phyloP scores from a whole-genome alignment of 2,329 filamentous ascomycete genomes.

The Penicillium paneum region DNA sequence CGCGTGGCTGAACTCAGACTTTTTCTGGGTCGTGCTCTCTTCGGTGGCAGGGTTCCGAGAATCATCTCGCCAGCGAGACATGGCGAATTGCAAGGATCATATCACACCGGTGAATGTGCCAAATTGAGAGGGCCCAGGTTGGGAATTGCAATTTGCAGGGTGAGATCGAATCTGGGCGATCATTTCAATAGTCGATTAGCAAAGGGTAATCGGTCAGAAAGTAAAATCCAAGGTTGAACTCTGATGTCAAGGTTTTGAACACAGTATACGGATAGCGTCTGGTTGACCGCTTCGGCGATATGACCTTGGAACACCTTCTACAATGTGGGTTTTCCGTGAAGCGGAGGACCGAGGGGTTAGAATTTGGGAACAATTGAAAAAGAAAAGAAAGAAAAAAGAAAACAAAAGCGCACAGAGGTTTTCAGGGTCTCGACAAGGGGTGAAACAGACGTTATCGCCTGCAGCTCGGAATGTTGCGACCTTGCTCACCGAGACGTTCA shows the following conservation, averaged over 20 bases:
- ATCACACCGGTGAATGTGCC: neutral
- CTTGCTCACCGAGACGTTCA: constrained; percentile 15
- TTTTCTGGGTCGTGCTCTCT: neutral
- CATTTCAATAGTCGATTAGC: neutral
- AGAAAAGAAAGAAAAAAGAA: neutral
- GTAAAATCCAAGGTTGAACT: constrained; percentile 22
- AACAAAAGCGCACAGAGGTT: constrained; percentile 14
- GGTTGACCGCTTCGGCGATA: constrained; percentile 16
- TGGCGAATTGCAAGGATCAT: neutral
- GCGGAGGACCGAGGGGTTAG: neutral
- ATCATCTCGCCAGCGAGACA: neutral
- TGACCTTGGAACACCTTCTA: constrained; percentile 1
- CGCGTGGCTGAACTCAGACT: constrained; percentile 22
- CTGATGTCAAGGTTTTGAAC: constrained; percentile 9
- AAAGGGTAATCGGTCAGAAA: constrained; percentile 1
- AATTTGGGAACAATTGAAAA: neutral
- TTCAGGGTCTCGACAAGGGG: constrained; percentile 11
- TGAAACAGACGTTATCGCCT: constrained; percentile 21
- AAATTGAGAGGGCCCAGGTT: neutral
- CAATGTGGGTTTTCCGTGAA: neutral
- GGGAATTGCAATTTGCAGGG: neutral
- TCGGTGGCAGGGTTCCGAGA: constrained; percentile 7
- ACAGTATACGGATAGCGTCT: constrained; percentile 5
- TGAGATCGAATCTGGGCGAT: constrained; percentile 1
- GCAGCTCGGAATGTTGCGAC: constrained; percentile 17